Evolutionary conservation across 768 basidiomycete genomes (phyloP).

Genomic region (Candolleomyces efflorescens): DNA sequence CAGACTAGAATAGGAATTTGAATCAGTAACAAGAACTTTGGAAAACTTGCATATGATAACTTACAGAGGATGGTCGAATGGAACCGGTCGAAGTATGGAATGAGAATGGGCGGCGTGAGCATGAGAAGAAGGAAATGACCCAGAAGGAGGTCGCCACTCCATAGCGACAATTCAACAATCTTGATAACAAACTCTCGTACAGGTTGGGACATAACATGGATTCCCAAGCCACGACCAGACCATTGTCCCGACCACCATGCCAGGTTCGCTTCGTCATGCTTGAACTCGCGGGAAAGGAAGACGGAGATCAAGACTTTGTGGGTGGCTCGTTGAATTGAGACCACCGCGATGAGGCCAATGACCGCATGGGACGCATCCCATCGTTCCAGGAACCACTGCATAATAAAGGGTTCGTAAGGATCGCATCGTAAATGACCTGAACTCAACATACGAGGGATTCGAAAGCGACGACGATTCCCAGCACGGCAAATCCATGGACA

Average conservation of each 20-base stretch:
- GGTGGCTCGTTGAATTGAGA: constrained; percentile 87
- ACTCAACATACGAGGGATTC: constrained; percentile 78
- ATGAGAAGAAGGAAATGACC: constrained; percentile 88
- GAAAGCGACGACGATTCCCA: constrained; percentile 92
- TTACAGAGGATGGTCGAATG: constrained; percentile 90
- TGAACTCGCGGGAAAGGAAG: constrained; percentile 96
- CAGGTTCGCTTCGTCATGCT: constrained; percentile 97
- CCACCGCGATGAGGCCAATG: constrained; percentile 86
- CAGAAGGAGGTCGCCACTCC: constrained; percentile 91
- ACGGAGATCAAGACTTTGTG: constrained; percentile 94
- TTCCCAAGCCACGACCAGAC: constrained; percentile 92
- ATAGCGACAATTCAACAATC: constrained; percentile 92
- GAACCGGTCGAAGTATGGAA: constrained; percentile 89
- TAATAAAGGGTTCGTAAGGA: too few relatives aligned
- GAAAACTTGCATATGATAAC: constrained; percentile 21
- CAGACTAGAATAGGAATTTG: constrained; percentile 56
- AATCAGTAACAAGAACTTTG: constrained; percentile 15
- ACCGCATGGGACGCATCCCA: constrained; percentile 94
- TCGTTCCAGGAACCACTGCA: constrained; percentile 95
- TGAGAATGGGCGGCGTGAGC: constrained; percentile 79
- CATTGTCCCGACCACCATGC: constrained; percentile 99
- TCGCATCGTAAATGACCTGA: too few relatives aligned
- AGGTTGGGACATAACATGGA: constrained; percentile 94
- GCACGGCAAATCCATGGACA: constrained; percentile 74
- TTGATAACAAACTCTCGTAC: constrained; percentile 97